These are phyloP conservation scores for Petunia hybrid DNA, from an alignment of 305 asterid species.

Conservation along the genomic window DNA sequence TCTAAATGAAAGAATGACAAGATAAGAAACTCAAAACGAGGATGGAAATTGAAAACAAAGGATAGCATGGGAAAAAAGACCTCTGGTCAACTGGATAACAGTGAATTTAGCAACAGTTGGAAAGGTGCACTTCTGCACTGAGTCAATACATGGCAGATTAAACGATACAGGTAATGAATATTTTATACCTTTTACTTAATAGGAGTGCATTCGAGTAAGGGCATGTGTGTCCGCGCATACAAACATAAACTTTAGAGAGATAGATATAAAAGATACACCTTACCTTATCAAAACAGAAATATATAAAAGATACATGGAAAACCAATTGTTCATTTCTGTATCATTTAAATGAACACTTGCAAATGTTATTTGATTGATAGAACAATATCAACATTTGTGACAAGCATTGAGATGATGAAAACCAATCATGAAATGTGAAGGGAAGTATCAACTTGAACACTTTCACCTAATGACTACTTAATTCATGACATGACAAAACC, in stretches of 20 bases:
- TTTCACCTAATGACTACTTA: neutral
- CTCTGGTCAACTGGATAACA: neutral
- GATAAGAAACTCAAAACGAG: neutral
- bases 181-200: neutral
- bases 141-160: constrained; percentile 6
- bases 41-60: neutral
- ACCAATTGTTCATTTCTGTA: no score
- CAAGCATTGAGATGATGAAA: constrained; percentile 2
- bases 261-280: no score
- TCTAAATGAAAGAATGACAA: neutral
- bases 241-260: no score
- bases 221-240: no score
- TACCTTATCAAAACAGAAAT: no score
- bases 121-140: constrained; percentile 13
- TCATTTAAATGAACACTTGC: neutral
- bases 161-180: neutral
- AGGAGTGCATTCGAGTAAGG: neutral
- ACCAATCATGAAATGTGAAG: neutral
- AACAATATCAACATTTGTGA: neutral
- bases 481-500: neutral
- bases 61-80: neutral
- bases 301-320: no score
- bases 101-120: neutral
- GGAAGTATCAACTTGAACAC: neutral
- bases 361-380: neutral